These are phyloP conservation scores for Usnea hakonensis DNA, from an alignment of 495 filamentous ascomycete species.

Conservation along the genomic window DNA sequence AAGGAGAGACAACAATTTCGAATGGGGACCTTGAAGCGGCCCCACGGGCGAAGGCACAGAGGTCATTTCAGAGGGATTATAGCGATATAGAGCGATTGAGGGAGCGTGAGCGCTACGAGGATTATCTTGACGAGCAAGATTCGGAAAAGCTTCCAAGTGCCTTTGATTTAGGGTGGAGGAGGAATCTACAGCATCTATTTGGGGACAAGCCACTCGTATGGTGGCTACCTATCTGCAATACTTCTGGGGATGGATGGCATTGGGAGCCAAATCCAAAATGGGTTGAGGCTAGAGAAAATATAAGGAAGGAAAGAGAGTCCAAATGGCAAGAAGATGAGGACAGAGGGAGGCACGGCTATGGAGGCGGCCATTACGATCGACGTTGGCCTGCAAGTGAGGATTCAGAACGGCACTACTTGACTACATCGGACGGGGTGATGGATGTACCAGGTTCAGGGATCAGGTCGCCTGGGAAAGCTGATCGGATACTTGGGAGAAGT, in stretches of 20 bases:
- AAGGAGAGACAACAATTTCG: constrained; percentile 55
- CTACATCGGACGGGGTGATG: constrained; percentile 14
- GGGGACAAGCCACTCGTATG: constrained; percentile 63
- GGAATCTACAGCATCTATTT: constrained; percentile 79
- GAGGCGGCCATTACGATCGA: constrained; percentile 1
- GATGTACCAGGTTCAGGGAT: constrained; percentile 7
- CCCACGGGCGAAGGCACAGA: constrained; percentile 30
- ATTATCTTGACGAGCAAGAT: constrained; percentile 83
- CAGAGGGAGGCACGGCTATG: constrained; percentile 19
- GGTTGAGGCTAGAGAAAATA: constrained; percentile 54
- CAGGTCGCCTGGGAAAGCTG: constrained; percentile 8
- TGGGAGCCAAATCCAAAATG: constrained; percentile 80
- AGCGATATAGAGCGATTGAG: constrained; percentile 65
- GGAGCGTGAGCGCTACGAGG: constrained; percentile 67
- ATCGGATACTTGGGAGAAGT: constrained; percentile 11
- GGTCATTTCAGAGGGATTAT: constrained; percentile 52
- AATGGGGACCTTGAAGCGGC: constrained; percentile 26
- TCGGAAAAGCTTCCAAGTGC: constrained; percentile 80
- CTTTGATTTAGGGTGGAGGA: constrained; percentile 76
- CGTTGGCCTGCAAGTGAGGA: constrained; percentile 21
- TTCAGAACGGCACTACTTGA: constrained; percentile 16
- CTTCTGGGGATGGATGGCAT: constrained; percentile 85
- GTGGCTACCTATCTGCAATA: constrained; percentile 74
- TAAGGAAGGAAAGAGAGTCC: constrained; percentile 51
- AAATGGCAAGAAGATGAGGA: constrained; percentile 37